These are phyloP conservation scores for Thalassiosira hispida DNA, from an alignment of 352 stramenopile genomes.

Conservation along the genomic window DNA sequence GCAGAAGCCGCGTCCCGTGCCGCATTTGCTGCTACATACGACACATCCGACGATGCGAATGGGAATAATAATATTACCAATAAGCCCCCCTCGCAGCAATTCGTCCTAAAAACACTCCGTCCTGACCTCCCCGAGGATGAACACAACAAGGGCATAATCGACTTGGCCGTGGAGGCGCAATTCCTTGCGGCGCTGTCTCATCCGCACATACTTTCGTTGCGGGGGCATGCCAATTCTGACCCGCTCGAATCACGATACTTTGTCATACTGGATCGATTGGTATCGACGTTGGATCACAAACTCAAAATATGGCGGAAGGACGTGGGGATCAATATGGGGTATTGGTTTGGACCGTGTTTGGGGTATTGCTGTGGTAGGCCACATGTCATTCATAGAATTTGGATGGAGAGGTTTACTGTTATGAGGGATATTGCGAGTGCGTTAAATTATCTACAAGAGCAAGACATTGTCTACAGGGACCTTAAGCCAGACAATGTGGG, in stretches of 20 bases:
- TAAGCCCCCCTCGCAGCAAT: constrained; percentile 29
- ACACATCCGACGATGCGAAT: background rate
- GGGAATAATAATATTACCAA: constrained; percentile 19
- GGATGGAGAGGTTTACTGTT: constrained; percentile 72
- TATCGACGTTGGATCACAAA: constrained; percentile 74
- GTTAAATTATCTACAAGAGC: constrained; percentile 77
- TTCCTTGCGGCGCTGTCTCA: constrained; percentile 70
- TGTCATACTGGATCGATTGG: constrained; percentile 76
- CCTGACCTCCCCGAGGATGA: constrained; percentile 80
- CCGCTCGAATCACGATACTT: constrained; percentile 79
- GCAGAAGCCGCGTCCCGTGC: constrained; percentile 49
- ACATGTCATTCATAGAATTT: constrained; percentile 71
- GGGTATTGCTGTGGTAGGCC: constrained; percentile 79
- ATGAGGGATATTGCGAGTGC: constrained; percentile 72
- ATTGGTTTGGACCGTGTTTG: constrained; percentile 61
- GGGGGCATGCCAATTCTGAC: constrained; percentile 75
- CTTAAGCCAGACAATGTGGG: constrained; percentile 94
- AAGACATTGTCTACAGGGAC: constrained; percentile 80
- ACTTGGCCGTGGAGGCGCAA: constrained; percentile 81
- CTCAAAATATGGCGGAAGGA: constrained; percentile 76
- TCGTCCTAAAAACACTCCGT: constrained; percentile 81
- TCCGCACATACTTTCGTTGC: constrained; percentile 77
- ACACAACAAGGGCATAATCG: constrained; percentile 79
- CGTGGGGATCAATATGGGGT: constrained; percentile 63
- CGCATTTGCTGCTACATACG: constrained; percentile 51